phyloP scores from a whole-genome alignment of 306 rosid species.

The Argentina anserina region DNA sequence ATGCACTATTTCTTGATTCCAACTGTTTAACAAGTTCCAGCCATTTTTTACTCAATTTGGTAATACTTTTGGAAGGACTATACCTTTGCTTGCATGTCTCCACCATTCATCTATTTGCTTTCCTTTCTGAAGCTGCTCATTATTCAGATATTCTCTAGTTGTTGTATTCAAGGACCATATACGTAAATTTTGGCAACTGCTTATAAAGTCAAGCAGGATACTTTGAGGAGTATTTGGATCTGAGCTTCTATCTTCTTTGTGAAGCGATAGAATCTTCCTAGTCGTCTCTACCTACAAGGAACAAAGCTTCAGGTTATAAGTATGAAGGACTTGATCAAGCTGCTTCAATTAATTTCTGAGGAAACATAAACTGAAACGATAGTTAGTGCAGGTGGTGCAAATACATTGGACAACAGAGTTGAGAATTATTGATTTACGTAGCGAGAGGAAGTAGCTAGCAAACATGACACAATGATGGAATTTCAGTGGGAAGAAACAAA shows the following conservation, averaged over 20 bases:
- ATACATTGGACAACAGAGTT: slow-evolving; percentile 14
- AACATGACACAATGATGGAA: slow-evolving; percentile 12
- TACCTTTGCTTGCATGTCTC: slow-evolving; percentile 97
- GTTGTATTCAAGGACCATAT: slow-evolving; percentile 93
- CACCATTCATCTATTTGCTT: slow-evolving; percentile 99
- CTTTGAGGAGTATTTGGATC: slow-evolving; percentile 91
- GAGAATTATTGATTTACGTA: neutral
- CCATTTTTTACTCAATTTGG: neutral
- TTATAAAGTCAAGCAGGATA: slow-evolving; percentile 84
- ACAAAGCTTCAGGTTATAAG: slow-evolving; percentile 22
- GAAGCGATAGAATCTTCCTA: slow-evolving; percentile 83
- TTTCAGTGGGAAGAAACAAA: neutral
- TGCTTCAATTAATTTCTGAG: slow-evolving; percentile 10
- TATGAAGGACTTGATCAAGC: slow-evolving; percentile 16
- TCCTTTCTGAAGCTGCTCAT: slow-evolving; percentile 97
- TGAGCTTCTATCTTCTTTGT: slow-evolving; percentile 83
- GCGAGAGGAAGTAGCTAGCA: slow-evolving; percentile 18
- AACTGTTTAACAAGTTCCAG: neutral
- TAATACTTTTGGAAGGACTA: slow-evolving; percentile 8
- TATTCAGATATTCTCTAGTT: slow-evolving; percentile 85
- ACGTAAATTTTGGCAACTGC: slow-evolving; percentile 97
- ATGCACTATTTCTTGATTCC: slow-evolving; percentile 12
- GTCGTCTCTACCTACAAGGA: slow-evolving; percentile 81
- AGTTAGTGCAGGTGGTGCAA: slow-evolving; percentile 14
- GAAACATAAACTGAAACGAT: slow-evolving; percentile 24